phyloP scores from a whole-genome alignment of 78 protist species.

The Dictyostelium purpureum region DNA sequence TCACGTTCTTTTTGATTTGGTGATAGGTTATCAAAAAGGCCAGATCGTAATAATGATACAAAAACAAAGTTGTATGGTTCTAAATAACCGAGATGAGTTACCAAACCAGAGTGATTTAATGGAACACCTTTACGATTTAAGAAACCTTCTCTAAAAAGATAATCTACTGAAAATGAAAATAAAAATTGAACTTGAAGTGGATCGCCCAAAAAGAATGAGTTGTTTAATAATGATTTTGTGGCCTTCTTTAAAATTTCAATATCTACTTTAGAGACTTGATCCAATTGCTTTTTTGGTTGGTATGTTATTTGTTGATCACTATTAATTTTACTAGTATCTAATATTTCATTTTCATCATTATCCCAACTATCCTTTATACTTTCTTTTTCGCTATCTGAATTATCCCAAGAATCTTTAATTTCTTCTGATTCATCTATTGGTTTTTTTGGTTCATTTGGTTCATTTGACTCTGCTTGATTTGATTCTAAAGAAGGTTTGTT shows the following conservation, averaged over 20 bases:
- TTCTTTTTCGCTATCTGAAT: neutral
- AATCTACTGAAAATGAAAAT: constrained; percentile 36
- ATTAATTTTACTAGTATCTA: neutral
- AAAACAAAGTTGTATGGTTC: constrained; percentile 57
- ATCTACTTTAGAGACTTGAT: neutral
- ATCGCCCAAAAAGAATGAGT: constrained; percentile 8
- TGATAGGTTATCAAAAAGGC: constrained; percentile 24
- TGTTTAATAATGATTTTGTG: constrained; percentile 4
- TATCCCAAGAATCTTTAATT: neutral
- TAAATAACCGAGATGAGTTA: constrained; percentile 53
- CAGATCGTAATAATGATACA: neutral
- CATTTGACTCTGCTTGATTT: neutral
- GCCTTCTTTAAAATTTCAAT: constrained; percentile 9
- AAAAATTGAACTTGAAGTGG: constrained; percentile 37
- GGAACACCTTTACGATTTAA: neutral
- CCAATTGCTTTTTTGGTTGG: neutral
- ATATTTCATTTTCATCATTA: neutral
- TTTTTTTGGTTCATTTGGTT: neutral
- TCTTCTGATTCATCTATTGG: neutral
- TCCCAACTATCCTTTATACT: neutral
- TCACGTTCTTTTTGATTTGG: neutral
- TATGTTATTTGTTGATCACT: neutral
- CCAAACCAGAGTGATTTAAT: constrained; percentile 8
- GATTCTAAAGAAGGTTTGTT: neutral
- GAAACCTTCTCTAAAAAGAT: constrained; percentile 10